phyloP scores from a whole-genome alignment of 2,329 filamentous ascomycete species.

The Aspergillus transmontanensis region DNA sequence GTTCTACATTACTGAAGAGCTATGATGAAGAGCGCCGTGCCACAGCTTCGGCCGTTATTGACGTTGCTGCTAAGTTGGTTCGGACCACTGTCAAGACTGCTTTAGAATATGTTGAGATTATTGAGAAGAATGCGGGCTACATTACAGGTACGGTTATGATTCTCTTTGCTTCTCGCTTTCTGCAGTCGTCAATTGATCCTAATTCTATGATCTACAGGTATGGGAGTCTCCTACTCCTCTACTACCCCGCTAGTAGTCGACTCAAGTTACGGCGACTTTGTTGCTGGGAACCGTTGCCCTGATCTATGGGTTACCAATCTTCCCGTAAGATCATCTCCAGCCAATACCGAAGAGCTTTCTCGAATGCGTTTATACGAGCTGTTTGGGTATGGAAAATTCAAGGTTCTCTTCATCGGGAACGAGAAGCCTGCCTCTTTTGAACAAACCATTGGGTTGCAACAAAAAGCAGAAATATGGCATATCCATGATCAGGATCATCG shows the following conservation, averaged over 20 bases:
- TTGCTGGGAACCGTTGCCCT: constrained; percentile 4
- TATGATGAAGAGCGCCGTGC: constrained; percentile 6
- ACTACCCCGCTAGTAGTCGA: background rate
- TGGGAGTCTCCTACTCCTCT: constrained; percentile 4
- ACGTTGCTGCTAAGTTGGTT: constrained; percentile 6
- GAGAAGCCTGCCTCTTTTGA: background rate
- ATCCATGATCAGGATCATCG: background rate
- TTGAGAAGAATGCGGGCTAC: constrained; percentile 6
- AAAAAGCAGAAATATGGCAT: constrained; percentile 2
- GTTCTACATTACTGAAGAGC: background rate
- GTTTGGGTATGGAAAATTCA: background rate
- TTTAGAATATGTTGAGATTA: constrained; percentile 9
- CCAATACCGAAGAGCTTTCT: background rate
- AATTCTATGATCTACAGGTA: background rate
- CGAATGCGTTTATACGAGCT: background rate
- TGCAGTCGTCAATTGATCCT: background rate
- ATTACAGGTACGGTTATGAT: background rate
- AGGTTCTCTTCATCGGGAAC: background rate
- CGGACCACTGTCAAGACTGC: constrained; percentile 8
- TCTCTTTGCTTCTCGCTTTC: background rate
- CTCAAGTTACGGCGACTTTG: background rate
- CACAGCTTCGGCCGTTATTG: constrained; percentile 1
- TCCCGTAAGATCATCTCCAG: background rate
- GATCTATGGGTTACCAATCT: background rate
- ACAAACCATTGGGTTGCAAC: background rate